Conservation (phyloP, 2,329 filamentous ascomycete genomes). For the Aspergillus eucalypticola region DNA sequence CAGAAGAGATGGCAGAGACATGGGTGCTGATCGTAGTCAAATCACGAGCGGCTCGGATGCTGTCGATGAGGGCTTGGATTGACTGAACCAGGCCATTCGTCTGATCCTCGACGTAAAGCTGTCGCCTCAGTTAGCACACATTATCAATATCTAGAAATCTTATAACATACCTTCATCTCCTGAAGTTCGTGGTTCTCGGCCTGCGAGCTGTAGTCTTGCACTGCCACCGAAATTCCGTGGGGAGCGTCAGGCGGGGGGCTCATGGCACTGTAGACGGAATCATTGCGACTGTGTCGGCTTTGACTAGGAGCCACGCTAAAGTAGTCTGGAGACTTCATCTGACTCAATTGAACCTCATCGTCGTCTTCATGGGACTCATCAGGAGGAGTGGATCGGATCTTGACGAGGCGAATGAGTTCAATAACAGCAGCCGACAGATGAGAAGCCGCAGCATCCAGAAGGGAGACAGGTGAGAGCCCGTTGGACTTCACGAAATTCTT, state of each 20-base stretch:
- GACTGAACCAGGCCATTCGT: conserved; percentile 75
- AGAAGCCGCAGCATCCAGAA: conserved; percentile 89
- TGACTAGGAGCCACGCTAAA: conserved; percentile 59
- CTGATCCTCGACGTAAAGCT: conserved; percentile 81
- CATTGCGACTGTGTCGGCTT: conserved; percentile 61
- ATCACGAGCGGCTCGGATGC: conserved; percentile 65
- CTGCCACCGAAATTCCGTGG: conserved; percentile 35
- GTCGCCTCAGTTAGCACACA: conserved; percentile 19
- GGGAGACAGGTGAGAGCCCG: conserved; percentile 86
- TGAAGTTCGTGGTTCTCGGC: conserved; percentile 54
- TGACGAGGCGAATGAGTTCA: conserved; percentile 79
- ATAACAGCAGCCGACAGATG: conserved; percentile 85
- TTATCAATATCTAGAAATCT: conserved; percentile 7
- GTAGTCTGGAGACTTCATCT: conserved; percentile 68
- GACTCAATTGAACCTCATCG: conserved; percentile 64
- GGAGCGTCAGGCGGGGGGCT: conserved; percentile 59
- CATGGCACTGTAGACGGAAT: conserved; percentile 73
- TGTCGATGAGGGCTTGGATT: conserved; percentile 76
- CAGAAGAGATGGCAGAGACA: conserved; percentile 68
- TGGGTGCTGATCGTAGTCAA: conserved; percentile 68
- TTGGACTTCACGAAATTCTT: conserved; percentile 84
- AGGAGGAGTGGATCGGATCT: conserved; percentile 74
- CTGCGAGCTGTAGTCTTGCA: conserved; percentile 45
- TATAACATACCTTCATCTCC: conserved; percentile 58
- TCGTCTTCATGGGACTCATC: conserved; percentile 78